Base-by-base conservation (phyloP, 2,329 filamentous ascomycete species). In the Aaosphaeria pasadenensis region DNA sequence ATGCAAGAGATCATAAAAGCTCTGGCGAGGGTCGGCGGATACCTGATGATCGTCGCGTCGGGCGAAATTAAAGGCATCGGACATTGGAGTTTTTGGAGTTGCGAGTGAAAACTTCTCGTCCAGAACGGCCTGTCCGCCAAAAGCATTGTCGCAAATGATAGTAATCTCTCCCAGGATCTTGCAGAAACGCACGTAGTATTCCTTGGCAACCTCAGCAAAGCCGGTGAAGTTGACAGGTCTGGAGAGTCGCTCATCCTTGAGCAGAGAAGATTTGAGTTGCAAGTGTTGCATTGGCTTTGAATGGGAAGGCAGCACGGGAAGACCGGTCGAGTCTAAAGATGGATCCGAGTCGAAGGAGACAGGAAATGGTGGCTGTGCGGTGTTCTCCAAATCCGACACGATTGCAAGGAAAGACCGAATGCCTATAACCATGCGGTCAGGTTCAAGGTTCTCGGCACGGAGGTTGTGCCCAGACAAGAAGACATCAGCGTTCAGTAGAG, bases 161-260 rank as follows among this genome's bases (percentile, higher is more conserved):
- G 91, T 96, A 47, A 99, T 95, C 66, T 96, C 95, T 29, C 92
- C 94, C 6, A 99, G 75, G 28, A 99, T 92, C 66, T 96, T 90
- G 65, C 92, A 97, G 59, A 99, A 99, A 45, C 87, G 87, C 46
- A 86, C 78, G 69, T 97, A 96, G 64, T 90, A 94, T 39, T 94
- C 89, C 60, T 86, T 87, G 1, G 89, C 85, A 24, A 84, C 83
- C 35, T 95, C 90, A 44, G 82, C 85, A 45, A 97, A 78, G 17
- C 76, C 77, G 6, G 75, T 71, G 5, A 77, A 80, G 58, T 83
- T 82, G 28, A 85, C 80, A 17, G 83, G 82, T 45, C 74, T 74
- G 43, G 88, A 90, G 9, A 90, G 73, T 9, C 82, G 77, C 50
- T 90, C 87, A 46, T 86, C 84, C 51, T 79, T 74, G 28, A 74